phyloP scores from a whole-genome alignment of 1,284 basidiomycete species.

The Retiboletus fuscus region DNA sequence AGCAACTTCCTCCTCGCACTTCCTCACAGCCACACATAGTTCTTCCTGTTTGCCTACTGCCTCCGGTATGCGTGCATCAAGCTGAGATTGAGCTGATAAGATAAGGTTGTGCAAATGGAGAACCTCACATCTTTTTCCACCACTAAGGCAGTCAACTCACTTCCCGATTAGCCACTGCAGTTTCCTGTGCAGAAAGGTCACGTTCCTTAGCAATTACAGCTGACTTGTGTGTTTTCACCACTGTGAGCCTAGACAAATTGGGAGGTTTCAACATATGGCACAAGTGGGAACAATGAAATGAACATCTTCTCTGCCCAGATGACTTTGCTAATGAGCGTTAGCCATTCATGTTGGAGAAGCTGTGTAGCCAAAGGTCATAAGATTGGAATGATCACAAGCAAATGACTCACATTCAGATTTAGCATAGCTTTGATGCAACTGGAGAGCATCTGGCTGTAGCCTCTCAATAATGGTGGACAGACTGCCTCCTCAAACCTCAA shows the following conservation, averaged over 20 bases:
- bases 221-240: conserved; percentile 72
- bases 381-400: background rate
- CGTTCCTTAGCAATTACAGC: conserved; percentile 66
- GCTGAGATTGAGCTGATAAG: conserved; percentile 51
- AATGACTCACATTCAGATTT: conserved; percentile 77
- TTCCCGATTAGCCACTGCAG: conserved; percentile 66
- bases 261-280: conserved; percentile 10
- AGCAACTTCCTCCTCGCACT: conserved; percentile 78
- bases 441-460: conserved; percentile 80
- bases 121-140: conserved; percentile 72
- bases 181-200: conserved; percentile 73
- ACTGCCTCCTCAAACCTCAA: too few species aligned
- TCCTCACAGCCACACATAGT: conserved; percentile 70
- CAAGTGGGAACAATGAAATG: conserved; percentile 39
- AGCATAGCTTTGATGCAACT: conserved; percentile 89
- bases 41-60: conserved; percentile 74
- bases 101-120: conserved; percentile 60
- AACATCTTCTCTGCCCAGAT: conserved; percentile 85
- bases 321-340: conserved; percentile 79
- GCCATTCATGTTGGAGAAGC: conserved; percentile 80
- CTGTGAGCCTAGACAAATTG: conserved; percentile 59
- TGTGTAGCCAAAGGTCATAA: conserved; percentile 75
- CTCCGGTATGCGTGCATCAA: conserved; percentile 68
- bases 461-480: conserved; percentile 86
- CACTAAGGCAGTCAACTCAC: conserved; percentile 58